Base-by-base conservation (phyloP, 306 rosid genomes). In the Castanopsis chinensis region DNA sequence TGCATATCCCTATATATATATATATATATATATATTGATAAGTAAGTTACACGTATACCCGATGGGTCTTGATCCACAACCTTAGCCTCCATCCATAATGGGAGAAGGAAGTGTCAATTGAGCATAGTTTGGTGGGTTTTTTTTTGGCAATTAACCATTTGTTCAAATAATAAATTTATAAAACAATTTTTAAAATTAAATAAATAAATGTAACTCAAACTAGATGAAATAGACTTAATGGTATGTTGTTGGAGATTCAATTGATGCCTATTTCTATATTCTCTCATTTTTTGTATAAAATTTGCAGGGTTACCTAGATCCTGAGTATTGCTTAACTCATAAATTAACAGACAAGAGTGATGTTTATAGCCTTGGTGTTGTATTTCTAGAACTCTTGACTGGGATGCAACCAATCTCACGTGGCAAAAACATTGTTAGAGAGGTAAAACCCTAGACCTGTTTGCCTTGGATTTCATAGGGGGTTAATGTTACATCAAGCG, bases 371-470 rank as follows among this genome's bases (percentile, higher is more conserved):
- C 70, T 64, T 17, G 70, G 99, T 58, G 96, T 96, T 52, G 99
- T 96, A 15, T 84, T 96, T 67, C 80, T 96, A 8, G 99, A 96
- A 83, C 87, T 96, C 82, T 43, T 96, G 82, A 96, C 98, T 0
- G 98, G 99, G 70, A 93, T 80, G 91, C 99, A 87, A 7, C 97
- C 99, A 56, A 96, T 96, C 83, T 87, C 92, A 67, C 97, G 82
- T 45, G 98, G 99, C 13, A 96, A 96, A 84, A 96, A 96, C 81
- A 89, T 96, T 79, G 97, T 96, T 73, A 88, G 99, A 80, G 99
- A 96, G 99, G 99, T 96, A 90, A 74, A 65, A 73, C 4, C 58
- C 60, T 79, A 14, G 5, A 25, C 30, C 14, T 17, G 4, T 83
- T 71, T 76, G 1, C 37, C 67, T 76, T 87, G 27, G 28, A 69